Conservation (phyloP, 1,139 yeast genomes). For the Sugiyamaella novakii region DNA sequence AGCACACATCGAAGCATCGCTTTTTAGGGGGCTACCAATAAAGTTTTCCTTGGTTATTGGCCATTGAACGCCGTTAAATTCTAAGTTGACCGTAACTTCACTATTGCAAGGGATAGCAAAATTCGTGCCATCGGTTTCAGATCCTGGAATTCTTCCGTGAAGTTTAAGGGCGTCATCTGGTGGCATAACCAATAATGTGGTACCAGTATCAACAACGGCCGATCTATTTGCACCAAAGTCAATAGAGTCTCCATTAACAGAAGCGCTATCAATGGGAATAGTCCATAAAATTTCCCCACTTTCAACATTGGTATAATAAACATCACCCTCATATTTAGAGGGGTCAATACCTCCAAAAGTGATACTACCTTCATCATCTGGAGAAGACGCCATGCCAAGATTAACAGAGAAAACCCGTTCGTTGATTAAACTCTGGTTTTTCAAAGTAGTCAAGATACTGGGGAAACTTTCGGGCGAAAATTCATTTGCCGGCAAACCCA, state of each 20-base stretch:
- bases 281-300: constrained; percentile 56
- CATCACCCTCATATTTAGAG: constrained; percentile 48
- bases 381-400: constrained; percentile 45
- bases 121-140: constrained; percentile 58
- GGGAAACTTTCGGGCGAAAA: constrained; percentile 39
- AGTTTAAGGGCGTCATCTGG: constrained; percentile 56
- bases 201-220: constrained; percentile 66
- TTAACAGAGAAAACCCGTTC: constrained; percentile 48
- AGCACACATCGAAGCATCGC: constrained; percentile 56
- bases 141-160: constrained; percentile 53
- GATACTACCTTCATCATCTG: constrained; percentile 48
- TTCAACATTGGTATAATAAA: constrained; percentile 48
- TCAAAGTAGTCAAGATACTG: constrained; percentile 47
- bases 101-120: constrained; percentile 63
- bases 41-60: constrained; percentile 51
- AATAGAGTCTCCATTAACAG: constrained; percentile 42
- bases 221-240: constrained; percentile 45
- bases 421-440: constrained; percentile 43
- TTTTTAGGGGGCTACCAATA: constrained; percentile 51
- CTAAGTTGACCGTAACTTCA: constrained; percentile 45
- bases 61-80: constrained; percentile 51
- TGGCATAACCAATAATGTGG: constrained; percentile 62
- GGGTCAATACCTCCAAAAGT: constrained; percentile 50
- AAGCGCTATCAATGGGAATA: constrained; percentile 47
- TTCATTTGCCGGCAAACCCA: constrained; percentile 55